Base-by-base conservation (phyloP, 148 eudicot genomes). In the Amaranthus hypochondriacus region DNA sequence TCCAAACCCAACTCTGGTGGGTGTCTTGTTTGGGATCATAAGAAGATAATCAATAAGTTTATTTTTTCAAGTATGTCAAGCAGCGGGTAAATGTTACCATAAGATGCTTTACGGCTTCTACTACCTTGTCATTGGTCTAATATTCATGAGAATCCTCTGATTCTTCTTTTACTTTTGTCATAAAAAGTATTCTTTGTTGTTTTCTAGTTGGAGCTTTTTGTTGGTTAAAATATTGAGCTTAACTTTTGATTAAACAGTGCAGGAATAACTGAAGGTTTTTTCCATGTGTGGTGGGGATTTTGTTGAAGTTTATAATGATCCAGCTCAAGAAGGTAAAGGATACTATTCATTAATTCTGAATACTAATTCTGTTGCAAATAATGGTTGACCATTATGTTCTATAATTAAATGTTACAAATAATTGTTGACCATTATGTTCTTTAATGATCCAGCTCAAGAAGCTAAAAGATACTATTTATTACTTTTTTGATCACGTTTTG, bases 271-370 rank as follows among this genome's bases (percentile, higher is more conserved):
- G 94, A 96, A 81, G 99, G 99, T 76, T 96, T 96, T 96, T 82
- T 96, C 99, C 72, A 96, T 96, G 99, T 96, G 99, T 80, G 99
- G 97, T 60, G 99, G 99, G 66, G 99, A 96, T 78, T 96, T 96
- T 78, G 92, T 92, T 71, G 99, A 96, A 84, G 97, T 96, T 69
- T 96, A 96, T 76, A 87, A 77, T 65, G 99, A 96, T 85, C 92
- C 96, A 66, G 80, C 79, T 79, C 96, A 96, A 87, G 88, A 81
- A 81, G 99, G 99, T 96, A 80, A 57, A 76, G 11, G 75, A 76
- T 44, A 43, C 53, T 61, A 4, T 56, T 65, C 18, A 10, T 6
- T 56, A 15, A 44, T 57, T 70, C 49, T 53, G 47, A 28, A 42
- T 28, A 64, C 52, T 47, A 53, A 44, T 46, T 28, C 53, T 52